Percentiles rank a stretch among this genome's conserved stretches.
phyloP scores from a whole-genome alignment of 2,329 filamentous ascomycete species.

The Ceratocystis alfenasii region DNA sequence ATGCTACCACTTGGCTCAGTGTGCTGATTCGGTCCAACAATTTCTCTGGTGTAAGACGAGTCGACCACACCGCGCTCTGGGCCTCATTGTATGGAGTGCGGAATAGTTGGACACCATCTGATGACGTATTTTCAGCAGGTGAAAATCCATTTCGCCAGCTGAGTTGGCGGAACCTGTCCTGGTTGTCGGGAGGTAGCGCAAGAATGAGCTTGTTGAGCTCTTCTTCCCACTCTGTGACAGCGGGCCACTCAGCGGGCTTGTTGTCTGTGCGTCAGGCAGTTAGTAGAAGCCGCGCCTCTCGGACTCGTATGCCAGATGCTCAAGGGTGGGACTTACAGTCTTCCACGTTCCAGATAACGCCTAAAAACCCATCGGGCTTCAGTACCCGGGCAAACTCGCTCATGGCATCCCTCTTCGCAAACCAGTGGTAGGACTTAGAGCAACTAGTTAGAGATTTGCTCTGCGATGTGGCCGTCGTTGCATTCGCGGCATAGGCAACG shows the following conservation, averaged over 20 bases:
- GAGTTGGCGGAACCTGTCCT: conserved; percentile 52
- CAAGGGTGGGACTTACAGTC: conserved; percentile 41
- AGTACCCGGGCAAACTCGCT: conserved; percentile 56
- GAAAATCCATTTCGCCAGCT: conserved; percentile 55
- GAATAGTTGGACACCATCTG: conserved; percentile 36
- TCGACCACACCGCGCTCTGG: conserved; percentile 43
- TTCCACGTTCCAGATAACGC: conserved; percentile 63
- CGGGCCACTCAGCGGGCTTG: conserved; percentile 43
- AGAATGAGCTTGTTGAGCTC: conserved; percentile 47
- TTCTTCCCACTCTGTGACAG: conserved; percentile 49
- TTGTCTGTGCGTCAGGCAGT: conserved; percentile 42
- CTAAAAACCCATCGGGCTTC: conserved; percentile 47
- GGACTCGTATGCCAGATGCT: background rate
- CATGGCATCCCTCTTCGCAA: conserved; percentile 37
- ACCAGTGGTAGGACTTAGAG: conserved; percentile 45
- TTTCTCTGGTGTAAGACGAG: conserved; percentile 45
- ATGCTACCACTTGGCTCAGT: conserved; percentile 53
- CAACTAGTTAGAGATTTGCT: conserved; percentile 17
- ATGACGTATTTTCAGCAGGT: conserved; percentile 36
- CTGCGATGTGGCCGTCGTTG: background rate
- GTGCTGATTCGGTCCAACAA: conserved; percentile 55
- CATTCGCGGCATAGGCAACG: background rate
- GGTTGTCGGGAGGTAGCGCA: conserved; percentile 41
- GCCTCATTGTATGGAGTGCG: conserved; percentile 49
- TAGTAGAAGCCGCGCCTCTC: background rate